Base-by-base conservation (phyloP, 495 filamentous ascomycete species). In the Penicillium robsamsonii region DNA sequence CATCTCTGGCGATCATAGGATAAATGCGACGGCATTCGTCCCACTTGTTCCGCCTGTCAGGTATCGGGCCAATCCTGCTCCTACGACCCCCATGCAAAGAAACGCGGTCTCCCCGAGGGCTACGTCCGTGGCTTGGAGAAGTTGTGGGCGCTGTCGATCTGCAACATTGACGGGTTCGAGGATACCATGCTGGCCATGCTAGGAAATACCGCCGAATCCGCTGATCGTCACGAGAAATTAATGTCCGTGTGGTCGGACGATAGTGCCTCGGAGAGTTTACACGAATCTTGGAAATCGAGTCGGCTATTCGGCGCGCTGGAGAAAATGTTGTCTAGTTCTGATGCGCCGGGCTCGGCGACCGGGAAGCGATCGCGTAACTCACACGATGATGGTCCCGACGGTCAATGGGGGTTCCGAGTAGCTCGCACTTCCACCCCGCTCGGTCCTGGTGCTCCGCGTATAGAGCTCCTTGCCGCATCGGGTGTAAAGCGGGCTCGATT, bases 11-110 rank as follows among this genome's bases (percentile, higher is more conserved):
- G 18, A 15, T 49, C n/a, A 25, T 41, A 76, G 60, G 85, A 87
- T 61, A 87, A 85, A 71, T 89, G 86, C 60, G 86, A 89, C 62
- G 86, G 87, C 0, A 72, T 75, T 22, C 84, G 82, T 61, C 86
- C 87, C 24, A 67, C 75, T 24, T 89, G 87, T 62, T 81, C 78
- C 33, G 85, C 85, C 33, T 91, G 87, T 65, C 74, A 76, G 31
- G 76, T 81, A 10, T 80, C 84, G 30, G 79, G 76, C 35, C 78
- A 85, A 38, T 63, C 74, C 12, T 91, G 88, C 64, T 84, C 85
- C 5, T 91, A 90, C 69, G 79, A 86, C 51, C 78, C 83, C 22
- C 82, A 81, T 57, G 82, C 87, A 25, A 89, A 87, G 70, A 91
- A 90, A 66, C 80, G 88, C 44, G 88, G 76, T 24, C 54, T 79